Percentiles rank a stretch among this genome's conserved stretches.
Conservation (phyloP, 228 moss, liverwort and hornwort species). For the Sphagnum magellanicum region DNA sequence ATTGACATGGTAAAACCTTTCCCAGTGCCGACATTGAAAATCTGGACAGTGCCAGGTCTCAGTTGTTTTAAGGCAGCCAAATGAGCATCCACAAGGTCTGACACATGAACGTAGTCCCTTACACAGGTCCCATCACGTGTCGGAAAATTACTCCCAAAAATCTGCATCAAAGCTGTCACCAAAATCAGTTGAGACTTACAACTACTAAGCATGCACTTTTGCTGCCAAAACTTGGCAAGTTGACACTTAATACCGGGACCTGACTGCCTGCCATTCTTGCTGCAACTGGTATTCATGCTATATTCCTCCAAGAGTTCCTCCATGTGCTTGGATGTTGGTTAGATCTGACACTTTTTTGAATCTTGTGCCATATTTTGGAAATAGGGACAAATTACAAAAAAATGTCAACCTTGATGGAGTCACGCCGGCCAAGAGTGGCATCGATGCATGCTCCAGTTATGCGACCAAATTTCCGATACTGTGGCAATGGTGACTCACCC, state of each 20-base stretch:
- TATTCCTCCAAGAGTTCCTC: neutral
- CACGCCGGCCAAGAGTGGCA: conserved; percentile 14
- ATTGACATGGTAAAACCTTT: conserved; percentile 3
- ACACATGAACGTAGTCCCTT: conserved; percentile 19
- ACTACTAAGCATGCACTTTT: too few relatives aligned
- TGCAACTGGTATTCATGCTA: neutral
- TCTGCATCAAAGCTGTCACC: conserved; percentile 2
- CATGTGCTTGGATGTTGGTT: neutral
- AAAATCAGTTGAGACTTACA: neutral
- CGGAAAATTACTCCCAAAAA: conserved; percentile 17
- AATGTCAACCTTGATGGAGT: conserved; percentile 1
- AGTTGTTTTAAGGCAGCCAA: conserved; percentile 16
- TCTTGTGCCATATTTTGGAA: neutral
- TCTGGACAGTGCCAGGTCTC: conserved; percentile 7
- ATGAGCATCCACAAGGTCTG: conserved; percentile 17
- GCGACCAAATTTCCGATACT: conserved; percentile 4
- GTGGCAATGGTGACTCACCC: conserved; percentile 12
- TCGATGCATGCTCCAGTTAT: conserved; percentile 14
- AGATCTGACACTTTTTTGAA: conserved; percentile 3
- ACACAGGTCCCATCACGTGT: conserved; percentile 20
- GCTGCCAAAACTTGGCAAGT: too few relatives aligned
- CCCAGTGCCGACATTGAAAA: conserved; percentile 19
- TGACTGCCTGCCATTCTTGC: neutral
- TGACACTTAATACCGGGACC: too few relatives aligned
- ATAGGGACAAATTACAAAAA: neutral